Evolutionary conservation across 2,329 filamentous ascomycete species (phyloP).

Genomic region (Colletotrichum eremochloae): DNA sequence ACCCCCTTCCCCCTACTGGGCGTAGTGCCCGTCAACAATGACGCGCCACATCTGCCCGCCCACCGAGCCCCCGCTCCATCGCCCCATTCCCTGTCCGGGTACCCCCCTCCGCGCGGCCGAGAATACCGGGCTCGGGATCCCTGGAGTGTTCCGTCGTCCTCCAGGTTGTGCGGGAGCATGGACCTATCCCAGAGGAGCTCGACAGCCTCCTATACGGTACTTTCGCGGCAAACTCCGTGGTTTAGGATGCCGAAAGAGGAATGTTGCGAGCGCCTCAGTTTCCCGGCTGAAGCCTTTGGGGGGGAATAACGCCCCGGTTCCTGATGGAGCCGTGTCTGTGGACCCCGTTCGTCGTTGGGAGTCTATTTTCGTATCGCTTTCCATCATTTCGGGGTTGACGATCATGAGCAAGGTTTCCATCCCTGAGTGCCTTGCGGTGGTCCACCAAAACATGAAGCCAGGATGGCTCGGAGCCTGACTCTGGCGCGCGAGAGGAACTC

Average conservation of each 20-base stretch:
- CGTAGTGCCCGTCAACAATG: not conserved
- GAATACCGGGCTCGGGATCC: constrained; percentile 3
- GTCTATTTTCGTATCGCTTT: not conserved
- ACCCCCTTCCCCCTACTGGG: not conserved
- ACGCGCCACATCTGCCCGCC: not conserved
- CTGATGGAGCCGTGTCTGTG: constrained; percentile 9
- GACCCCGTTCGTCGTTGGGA: not conserved
- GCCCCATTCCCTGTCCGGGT: not conserved
- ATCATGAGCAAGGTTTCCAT: constrained; percentile 3
- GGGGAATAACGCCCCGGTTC: not conserved
- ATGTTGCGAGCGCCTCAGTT: not conserved
- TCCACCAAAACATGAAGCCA: not conserved
- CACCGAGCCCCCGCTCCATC: constrained; percentile 4
- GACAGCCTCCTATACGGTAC: constrained; percentile 14
- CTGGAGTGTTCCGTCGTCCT: not conserved
- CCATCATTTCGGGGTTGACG: not conserved
- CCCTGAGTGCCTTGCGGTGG: not conserved
- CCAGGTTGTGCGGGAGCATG: not conserved
- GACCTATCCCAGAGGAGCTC: constrained; percentile 1
- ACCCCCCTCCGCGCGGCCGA: not conserved
- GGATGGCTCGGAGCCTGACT: not conserved
- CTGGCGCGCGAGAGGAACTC: not conserved
- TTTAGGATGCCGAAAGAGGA: constrained; percentile 1
- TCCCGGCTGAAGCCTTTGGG: constrained; percentile 20
- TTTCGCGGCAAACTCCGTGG: constrained; percentile 12